Conservation (phyloP, 257 asterid species). For the Solanum chmielewskii region DNA sequence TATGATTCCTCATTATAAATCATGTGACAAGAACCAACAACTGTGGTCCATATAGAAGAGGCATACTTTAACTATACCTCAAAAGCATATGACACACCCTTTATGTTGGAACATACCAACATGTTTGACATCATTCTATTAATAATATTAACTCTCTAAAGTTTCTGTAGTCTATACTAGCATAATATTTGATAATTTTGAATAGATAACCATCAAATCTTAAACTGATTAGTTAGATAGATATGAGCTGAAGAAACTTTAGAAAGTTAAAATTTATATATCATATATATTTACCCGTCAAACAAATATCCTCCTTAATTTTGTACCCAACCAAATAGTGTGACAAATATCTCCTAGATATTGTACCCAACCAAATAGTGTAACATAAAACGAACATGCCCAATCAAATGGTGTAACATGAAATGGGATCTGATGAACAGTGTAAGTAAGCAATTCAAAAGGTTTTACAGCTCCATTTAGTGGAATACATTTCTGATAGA, state of each 20-base stretch:
- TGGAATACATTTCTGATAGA: neutral
- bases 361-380: neutral
- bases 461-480: neutral
- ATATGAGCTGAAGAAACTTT: neutral
- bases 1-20: neutral
- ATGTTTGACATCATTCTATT: neutral
- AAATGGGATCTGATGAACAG: neutral
- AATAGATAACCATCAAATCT: neutral
- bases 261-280: neutral
- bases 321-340: neutral
- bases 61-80: neutral
- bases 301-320: neutral
- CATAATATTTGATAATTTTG: neutral
- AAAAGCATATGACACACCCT: neutral
- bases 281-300: neutral
- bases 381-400: neutral
- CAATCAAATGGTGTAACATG: neutral
- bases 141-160: neutral
- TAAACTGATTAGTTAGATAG: neutral
- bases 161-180: neutral
- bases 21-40: neutral
- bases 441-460: neutral
- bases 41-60: neutral
- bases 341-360: neutral
- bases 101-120: neutral